phyloP scores from a whole-genome alignment of 192 early-diverging fungal genomes.

The Podila horticola region DNA sequence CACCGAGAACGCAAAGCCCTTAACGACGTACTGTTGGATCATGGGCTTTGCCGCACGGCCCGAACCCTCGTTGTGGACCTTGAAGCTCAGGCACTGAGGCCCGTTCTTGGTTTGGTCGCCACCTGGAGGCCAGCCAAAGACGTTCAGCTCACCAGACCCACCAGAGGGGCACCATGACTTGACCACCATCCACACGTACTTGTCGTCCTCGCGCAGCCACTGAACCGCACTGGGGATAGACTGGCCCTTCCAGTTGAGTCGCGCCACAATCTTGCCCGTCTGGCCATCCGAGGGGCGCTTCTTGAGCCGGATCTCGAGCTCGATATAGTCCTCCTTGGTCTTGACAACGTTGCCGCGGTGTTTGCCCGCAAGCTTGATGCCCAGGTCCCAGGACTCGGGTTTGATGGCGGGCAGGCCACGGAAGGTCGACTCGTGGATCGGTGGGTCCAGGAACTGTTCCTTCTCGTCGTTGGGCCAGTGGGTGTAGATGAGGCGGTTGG shows the following conservation, averaged over 20 bases:
- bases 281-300: conserved; percentile 35
- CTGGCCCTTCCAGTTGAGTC: conserved; percentile 50
- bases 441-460: conserved; percentile 61
- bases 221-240: conserved; percentile 22
- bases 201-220: conserved; percentile 32
- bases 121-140: conserved; percentile 54
- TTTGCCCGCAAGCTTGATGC: conserved; percentile 39
- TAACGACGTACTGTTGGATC: conserved; percentile 50
- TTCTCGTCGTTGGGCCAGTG: conserved; percentile 63
- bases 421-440: conserved; percentile 56
- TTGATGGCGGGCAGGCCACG: conserved; percentile 53
- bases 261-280: conserved; percentile 43
- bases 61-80: conserved; percentile 41
- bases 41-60: conserved; percentile 38
- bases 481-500: conserved; percentile 63
- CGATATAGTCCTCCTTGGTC: conserved; percentile 39
- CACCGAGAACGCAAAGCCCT: conserved; percentile 49
- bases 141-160: conserved; percentile 33
- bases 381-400: conserved; percentile 44
- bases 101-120: conserved; percentile 54
- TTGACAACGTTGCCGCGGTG: conserved; percentile 34
- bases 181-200: conserved; percentile 40
- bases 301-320: conserved; percentile 40
- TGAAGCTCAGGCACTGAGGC: conserved; percentile 40
- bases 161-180: conserved; percentile 35